Percentiles rank a stretch among this genome's conserved stretches.
Evolutionary conservation across 2,329 filamentous ascomycete genomes (phyloP).

Genomic region (Diaporthe amygdali): DNA sequence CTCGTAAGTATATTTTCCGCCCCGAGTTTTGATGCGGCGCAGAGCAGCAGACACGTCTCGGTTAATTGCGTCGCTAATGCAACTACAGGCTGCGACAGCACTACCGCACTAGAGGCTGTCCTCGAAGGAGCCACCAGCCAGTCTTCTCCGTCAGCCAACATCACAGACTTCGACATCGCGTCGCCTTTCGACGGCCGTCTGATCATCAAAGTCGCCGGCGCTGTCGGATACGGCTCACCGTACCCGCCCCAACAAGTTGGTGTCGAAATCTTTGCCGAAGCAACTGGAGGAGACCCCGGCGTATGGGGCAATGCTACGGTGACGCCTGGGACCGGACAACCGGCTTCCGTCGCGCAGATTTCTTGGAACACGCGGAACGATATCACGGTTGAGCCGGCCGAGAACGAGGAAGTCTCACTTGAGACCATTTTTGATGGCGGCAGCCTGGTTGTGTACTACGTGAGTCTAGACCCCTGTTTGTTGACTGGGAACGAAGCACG

Average conservation of each 20-base stretch:
- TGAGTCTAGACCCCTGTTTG: background rate
- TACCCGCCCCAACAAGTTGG: background rate
- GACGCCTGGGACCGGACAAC: background rate
- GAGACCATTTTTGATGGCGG: background rate
- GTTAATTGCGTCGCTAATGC: background rate
- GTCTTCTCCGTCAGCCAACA: background rate
- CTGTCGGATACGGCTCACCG: background rate
- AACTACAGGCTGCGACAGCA: background rate
- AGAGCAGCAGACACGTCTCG: background rate
- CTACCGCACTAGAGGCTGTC: background rate
- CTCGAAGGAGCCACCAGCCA: background rate
- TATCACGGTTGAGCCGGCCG: background rate
- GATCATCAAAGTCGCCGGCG: slow-evolving; percentile 5
- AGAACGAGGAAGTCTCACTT: background rate
- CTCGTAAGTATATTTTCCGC: background rate
- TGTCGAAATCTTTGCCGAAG: background rate
- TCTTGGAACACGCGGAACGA: background rate
- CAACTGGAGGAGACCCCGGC: background rate
- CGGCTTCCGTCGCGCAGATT: background rate
- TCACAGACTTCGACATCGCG: slow-evolving; percentile 2
- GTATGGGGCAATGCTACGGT: background rate
- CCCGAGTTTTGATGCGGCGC: background rate
- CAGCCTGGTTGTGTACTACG: background rate
- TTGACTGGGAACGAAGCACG: fast-evolving
- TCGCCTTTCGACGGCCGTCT: background rate